Conservation (phyloP, 176 grass and related monocot species). For the Ensete ventricosum region DNA sequence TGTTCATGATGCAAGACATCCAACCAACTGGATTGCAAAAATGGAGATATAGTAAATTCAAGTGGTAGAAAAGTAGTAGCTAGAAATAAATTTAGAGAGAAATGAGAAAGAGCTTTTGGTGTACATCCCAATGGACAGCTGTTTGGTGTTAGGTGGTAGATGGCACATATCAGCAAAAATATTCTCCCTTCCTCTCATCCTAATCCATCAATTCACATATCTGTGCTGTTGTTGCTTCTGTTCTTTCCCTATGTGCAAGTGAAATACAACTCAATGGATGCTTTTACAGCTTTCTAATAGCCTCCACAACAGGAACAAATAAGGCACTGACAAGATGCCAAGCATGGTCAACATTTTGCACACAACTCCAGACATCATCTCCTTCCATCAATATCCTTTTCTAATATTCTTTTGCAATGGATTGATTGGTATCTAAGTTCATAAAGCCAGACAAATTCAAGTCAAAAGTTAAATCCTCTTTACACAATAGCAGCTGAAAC, state of each 20-base stretch:
- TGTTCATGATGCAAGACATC: background rate
- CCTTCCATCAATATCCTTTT: no score
- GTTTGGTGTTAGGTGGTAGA: background rate
- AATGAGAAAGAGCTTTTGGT: background rate
- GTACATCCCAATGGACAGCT: background rate
- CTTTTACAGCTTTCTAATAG: no score
- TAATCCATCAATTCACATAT: no score
- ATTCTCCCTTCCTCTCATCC: background rate
- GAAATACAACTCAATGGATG: no score
- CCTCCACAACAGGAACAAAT: no score
- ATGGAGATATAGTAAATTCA: background rate
- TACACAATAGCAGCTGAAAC: no score
- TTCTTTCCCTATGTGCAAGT: background rate
- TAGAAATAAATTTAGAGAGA: no score
- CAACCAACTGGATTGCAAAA: background rate
- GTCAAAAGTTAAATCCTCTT: no score
- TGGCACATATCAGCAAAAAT: background rate
- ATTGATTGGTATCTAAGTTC: no score
- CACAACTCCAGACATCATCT: no score
- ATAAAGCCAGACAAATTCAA: no score
- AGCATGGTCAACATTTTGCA: background rate
- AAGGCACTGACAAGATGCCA: background rate
- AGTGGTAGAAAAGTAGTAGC: background rate
- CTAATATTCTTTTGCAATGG: no score
- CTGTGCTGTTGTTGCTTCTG: background rate